Evolutionary conservation across 2,329 filamentous ascomycete species (phyloP), one percentile per base, ranked within the genome.

Genomic region (Ampelomyces quisqualis): DNA sequence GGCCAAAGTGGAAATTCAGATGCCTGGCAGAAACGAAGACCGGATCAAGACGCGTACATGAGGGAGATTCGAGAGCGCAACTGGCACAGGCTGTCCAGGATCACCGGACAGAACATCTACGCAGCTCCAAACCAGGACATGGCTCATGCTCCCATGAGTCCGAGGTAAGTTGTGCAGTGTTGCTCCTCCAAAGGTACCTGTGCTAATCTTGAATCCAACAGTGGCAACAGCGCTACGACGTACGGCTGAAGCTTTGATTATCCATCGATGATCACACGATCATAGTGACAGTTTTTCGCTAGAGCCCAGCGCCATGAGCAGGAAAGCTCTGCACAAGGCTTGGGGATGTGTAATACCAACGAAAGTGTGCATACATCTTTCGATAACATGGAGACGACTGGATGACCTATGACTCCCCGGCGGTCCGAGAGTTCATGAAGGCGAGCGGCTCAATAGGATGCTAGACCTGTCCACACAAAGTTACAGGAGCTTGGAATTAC

Each of bases 11-110:
- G 45, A 8, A 42, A 47, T 3, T 36, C 51, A 7, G 34, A 30
- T 1, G 21, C 14, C 5, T 45, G 29, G 19, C 39, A 33, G 33
- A 36, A 44, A 3, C 44, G 59, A 15, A 43, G 49, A 2, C 47
- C 50, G 11, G 58, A 57, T 20, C 63, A 67, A 34, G 54, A 60
- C n/a, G 51, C 53, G n/a, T 67, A 67, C 11, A 67, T 67, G 63
- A 36, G 55, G 10, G 55, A 65, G 33, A 60, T 65, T 4, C 38
- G 63, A 19, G 54, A 56, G 19, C 42, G 62, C 35, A 58, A 52
- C 30, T 46, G 58, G 48, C 40, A 40, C 36, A 55, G 39, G 15
- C 30, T 59, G 8, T 47, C 48, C 2, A 38, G 26, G 22, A 21
- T 47, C 7, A 35, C 38, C 7, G 10, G 34, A 9, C 36, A 21